Evolutionary conservation across 164 flowering plant species (phyloP).

Genomic region (Vitis rupestris): DNA sequence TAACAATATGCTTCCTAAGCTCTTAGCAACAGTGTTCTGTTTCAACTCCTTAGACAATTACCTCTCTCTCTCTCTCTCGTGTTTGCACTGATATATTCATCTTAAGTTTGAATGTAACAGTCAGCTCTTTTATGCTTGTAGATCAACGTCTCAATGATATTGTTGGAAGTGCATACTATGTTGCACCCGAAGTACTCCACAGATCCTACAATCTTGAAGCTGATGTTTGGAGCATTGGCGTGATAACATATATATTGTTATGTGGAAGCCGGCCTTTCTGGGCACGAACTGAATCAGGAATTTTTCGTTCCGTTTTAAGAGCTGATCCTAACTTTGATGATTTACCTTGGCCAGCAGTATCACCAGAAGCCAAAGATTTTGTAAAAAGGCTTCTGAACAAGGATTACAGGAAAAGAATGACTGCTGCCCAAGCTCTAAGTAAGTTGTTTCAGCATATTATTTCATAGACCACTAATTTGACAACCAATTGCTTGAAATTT

Average conservation of each 20-base stretch:
- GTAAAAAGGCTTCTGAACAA: slow-evolving; percentile 67
- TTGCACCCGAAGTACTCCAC: slow-evolving; percentile 79
- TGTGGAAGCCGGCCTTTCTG: slow-evolving; percentile 83
- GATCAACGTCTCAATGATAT: slow-evolving; percentile 74
- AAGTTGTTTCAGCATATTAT: slow-evolving; percentile 15
- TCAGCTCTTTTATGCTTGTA: slow-evolving; percentile 24
- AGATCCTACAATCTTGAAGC: slow-evolving; percentile 69
- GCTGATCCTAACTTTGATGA: slow-evolving; percentile 74
- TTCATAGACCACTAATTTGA: not conserved
- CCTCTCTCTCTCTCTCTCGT: not conserved
- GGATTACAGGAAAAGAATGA: slow-evolving; percentile 77
- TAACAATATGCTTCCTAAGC: too few species aligned
- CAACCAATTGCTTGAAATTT: not conserved
- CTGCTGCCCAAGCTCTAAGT: slow-evolving; percentile 76
- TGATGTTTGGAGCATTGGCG: slow-evolving; percentile 79
- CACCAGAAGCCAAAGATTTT: slow-evolving; percentile 70
- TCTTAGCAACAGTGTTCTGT: too few species aligned
- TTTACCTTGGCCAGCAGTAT: slow-evolving; percentile 64
- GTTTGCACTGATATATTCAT: not conserved
- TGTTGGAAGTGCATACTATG: slow-evolving; percentile 83
- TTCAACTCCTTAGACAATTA: not conserved
- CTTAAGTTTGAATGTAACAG: not conserved
- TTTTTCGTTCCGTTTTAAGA: slow-evolving; percentile 69
- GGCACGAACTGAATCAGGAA: slow-evolving; percentile 79
- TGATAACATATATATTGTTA: slow-evolving; percentile 62